Conservation (phyloP, 163 green algal genomes). For the Scenedesmus sp. region DNA sequence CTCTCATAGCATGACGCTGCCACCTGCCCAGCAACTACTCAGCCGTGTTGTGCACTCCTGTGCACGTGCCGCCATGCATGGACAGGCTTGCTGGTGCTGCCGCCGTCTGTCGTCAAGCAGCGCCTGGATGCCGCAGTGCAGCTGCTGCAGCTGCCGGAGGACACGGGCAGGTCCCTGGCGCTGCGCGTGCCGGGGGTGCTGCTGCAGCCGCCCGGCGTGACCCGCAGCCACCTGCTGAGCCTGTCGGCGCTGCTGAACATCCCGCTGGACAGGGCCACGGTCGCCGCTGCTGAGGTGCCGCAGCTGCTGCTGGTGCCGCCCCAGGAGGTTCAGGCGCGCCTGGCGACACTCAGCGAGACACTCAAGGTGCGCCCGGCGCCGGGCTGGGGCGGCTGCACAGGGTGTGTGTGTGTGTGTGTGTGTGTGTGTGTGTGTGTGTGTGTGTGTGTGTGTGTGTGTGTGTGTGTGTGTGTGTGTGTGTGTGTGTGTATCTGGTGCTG, state of each 20-base stretch:
- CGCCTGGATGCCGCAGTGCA: conserved; percentile 19
- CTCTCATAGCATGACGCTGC: no score
- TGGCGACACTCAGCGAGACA: neutral
- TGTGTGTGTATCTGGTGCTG: no score
- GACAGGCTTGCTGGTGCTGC: conserved; percentile 39
- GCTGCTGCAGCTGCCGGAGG: conserved; percentile 33
- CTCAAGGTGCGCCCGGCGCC: conserved; percentile 41
- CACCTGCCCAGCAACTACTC: no score
- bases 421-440: no score
- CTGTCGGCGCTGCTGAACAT: conserved; percentile 42
- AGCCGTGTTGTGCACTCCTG: no score
- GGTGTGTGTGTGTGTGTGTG: no score
- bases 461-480: no score
- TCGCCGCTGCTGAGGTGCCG: conserved; percentile 36
- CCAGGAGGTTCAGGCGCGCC: conserved; percentile 16
- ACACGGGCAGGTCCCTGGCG: neutral
- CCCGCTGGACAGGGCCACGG: conserved; percentile 24
- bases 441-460: no score
- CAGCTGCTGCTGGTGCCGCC: conserved; percentile 48
- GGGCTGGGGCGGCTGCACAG: no score
- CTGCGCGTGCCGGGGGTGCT: conserved; percentile 30
- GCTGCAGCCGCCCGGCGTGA: conserved; percentile 40
- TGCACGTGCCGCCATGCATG: no score
- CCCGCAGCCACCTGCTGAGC: conserved; percentile 33
- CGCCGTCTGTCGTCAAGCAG: conserved; percentile 23